Conservation (phyloP, 208 protist species). For the Leishmania amazonensis region DNA sequence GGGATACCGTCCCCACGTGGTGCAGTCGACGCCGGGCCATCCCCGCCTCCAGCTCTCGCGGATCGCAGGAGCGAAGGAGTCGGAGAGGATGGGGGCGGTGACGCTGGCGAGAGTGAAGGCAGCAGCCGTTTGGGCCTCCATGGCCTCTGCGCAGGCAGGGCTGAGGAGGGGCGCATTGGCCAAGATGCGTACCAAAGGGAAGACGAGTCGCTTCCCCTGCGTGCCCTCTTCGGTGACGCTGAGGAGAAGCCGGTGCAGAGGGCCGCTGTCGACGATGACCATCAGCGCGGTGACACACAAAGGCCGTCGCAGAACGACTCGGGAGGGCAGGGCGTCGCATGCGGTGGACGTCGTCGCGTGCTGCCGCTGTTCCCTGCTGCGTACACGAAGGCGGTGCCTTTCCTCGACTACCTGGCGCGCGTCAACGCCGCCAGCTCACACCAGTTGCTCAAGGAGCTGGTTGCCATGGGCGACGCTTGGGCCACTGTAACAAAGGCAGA, state of each 20-base stretch:
- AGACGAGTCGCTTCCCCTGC: not conserved
- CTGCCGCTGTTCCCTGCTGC: constrained; percentile 5
- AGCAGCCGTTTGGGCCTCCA: not conserved
- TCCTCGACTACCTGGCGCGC: constrained; percentile 24
- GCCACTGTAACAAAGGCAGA: not conserved
- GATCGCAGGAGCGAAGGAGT: not conserved
- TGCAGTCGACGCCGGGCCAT: not conserved
- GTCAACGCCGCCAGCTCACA: constrained; percentile 22
- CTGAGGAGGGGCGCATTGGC: not conserved
- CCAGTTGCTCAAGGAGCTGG: constrained; percentile 31
- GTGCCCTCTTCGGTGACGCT: not conserved
- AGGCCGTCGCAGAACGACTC: no score
- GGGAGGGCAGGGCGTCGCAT: not conserved
- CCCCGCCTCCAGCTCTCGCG: not conserved
- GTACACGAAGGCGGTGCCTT: constrained; percentile 20
- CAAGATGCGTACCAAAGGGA: not conserved
- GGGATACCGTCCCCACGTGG: not conserved
- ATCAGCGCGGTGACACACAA: not conserved
- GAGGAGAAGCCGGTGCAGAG: not conserved
- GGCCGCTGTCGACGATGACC: not conserved
- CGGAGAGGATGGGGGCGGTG: not conserved
- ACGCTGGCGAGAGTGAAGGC: not conserved
- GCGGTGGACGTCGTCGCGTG: not conserved
- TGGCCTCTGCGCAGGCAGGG: not conserved
- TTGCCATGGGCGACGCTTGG: constrained; percentile 39